phyloP scores from a whole-genome alignment of 805 yeast genomes.

The Ogataea zsoltii region DNA sequence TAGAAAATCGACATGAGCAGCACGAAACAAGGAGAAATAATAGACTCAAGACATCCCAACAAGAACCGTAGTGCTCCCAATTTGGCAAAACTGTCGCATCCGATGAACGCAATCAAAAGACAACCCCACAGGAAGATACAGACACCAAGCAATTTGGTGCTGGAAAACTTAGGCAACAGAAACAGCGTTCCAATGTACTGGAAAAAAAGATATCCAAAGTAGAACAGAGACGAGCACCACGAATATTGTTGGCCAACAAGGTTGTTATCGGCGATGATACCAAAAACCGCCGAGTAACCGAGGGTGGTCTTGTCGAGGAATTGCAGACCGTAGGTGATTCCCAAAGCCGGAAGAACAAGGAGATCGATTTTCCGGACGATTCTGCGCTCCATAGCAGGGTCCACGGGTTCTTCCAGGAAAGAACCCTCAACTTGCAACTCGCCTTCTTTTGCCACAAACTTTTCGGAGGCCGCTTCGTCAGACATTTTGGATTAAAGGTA shows the following conservation, averaged over 20 bases:
- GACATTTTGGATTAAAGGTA: constrained; percentile 4
- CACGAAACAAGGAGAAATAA: constrained; percentile 35
- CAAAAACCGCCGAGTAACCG: constrained; percentile 56
- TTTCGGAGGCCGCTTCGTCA: constrained; percentile 5
- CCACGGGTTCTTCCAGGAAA: constrained; percentile 6
- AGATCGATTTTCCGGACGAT: constrained; percentile 44
- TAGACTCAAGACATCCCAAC: constrained; percentile 43
- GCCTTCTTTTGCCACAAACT: constrained; percentile 1
- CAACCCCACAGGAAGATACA: constrained; percentile 63
- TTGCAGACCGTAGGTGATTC: constrained; percentile 49
- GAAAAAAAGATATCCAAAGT: constrained; percentile 58
- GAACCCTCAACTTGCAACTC: constrained; percentile 2
- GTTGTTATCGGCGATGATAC: constrained; percentile 46
- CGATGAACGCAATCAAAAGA: constrained; percentile 49
- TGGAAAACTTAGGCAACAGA: constrained; percentile 53
- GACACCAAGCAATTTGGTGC: constrained; percentile 48
- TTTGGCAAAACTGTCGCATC: constrained; percentile 41
- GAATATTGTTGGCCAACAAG: constrained; percentile 43
- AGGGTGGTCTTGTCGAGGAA: constrained; percentile 58
- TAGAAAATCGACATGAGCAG: constrained; percentile 35
- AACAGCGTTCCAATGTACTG: constrained; percentile 50
- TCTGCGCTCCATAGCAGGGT: constrained; percentile 14
- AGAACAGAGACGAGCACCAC: constrained; percentile 36
- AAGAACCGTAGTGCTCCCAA: constrained; percentile 47
- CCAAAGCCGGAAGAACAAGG: constrained; percentile 49